Base-by-base conservation (phyloP, 2,329 filamentous ascomycete genomes). In the Cladosporium sphaerospermum region DNA sequence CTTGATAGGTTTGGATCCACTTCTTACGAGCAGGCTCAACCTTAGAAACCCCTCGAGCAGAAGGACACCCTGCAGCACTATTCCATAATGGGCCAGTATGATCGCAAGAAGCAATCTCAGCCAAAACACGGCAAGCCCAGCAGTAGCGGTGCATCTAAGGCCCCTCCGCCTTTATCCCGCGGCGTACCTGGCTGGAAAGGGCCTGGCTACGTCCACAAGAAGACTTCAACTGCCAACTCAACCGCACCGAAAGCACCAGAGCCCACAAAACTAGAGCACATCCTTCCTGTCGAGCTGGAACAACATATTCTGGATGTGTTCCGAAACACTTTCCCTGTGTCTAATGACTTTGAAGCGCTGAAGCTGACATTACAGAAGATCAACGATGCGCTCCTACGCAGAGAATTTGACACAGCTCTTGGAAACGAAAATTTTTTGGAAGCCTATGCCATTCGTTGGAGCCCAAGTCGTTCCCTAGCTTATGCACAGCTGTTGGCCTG, bases 391-490 rank as follows among this genome's bases (percentile, higher is more conserved):
- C 31, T 51, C 9, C n/a, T 18, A 9, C n/a, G 18, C 4, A 51
- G 93, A 32, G 88, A 97, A 67, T 97, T 97, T 70, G 77, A 78
- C 10, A 73, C 76, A 13, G 92, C 92, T 0, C 99, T 97, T 71
- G 83, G 83, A 0, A 77, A 77, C 43, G 77, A 82, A 52, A 82
- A 86, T 42, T 80, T 85, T 61, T 78, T 96, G 14, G 82, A 86
- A 56, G 88, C 86, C 9, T 99, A 99, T 73, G 89, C 89, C 8
- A 81, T 89, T 51, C 76, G 93, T 62, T 99, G 92, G 91, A 96
- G 90, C 69, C 88, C 92, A 1, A 86, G 87, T 49, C 78, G 93
- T 50, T 87, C 90, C 0, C 73, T 97, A 49, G 89, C 85, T 57
- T 97, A 97, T 71, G 75, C 82, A n/a, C 74, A 78, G n/a, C 66